These are phyloP conservation scores for Colletotrichum trifolii DNA, from an alignment of 2,329 filamentous ascomycete genomes.

Conservation along the genomic window DNA sequence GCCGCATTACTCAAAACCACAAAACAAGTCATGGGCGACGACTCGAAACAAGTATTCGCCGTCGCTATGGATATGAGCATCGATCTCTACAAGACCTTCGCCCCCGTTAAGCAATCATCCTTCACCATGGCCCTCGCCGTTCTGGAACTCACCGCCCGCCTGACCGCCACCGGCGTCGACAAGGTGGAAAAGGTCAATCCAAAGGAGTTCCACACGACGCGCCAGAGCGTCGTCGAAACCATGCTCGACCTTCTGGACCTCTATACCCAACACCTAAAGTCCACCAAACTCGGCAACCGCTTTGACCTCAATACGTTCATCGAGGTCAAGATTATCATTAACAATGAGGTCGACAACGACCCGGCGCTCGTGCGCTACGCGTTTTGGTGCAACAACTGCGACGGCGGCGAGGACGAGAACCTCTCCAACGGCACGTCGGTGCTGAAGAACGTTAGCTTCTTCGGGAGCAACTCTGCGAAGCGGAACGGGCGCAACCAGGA, in stretches of 20 bases:
- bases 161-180: conserved; percentile 68
- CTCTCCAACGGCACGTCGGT: conserved; percentile 52
- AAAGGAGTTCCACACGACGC: conserved; percentile 57
- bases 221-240: conserved; percentile 74
- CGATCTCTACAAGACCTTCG: conserved; percentile 93
- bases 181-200: conserved; percentile 61
- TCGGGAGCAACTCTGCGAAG: conserved; percentile 51
- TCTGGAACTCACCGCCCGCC: conserved; percentile 80
- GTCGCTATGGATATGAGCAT: conserved; percentile 85
- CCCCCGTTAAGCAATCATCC: conserved; percentile 88
- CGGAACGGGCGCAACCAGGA: conserved; percentile 63
- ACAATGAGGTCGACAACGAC: conserved; percentile 78
- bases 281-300: conserved; percentile 78
- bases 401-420: conserved; percentile 50
- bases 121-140: conserved; percentile 86
- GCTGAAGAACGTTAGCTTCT: conserved; percentile 51
- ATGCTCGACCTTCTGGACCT: conserved; percentile 91
- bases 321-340: conserved; percentile 85
- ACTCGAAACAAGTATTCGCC: conserved; percentile 67
- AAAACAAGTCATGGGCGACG: conserved; percentile 62
- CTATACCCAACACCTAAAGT: conserved; percentile 84
- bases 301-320: conserved; percentile 85
- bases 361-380: conserved; percentile 72
- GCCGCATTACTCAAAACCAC: conserved; percentile 85
- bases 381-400: conserved; percentile 66